phyloP scores from a whole-genome alignment of 2,329 filamentous ascomycete species.

The Cryphonectria parasitica region DNA sequence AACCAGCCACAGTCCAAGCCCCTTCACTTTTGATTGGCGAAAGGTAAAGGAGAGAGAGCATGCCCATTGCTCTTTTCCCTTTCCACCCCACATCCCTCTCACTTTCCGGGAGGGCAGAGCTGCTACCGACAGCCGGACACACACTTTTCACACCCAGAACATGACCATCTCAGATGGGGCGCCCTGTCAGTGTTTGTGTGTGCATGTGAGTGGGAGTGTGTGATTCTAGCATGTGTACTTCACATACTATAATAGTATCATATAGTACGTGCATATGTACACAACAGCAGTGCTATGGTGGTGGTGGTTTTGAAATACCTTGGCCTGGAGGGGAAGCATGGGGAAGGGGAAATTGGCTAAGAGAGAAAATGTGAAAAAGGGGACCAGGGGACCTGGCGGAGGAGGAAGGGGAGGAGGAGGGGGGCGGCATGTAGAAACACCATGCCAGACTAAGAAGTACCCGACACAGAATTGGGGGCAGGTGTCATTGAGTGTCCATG shows the following conservation, averaged over 20 bases:
- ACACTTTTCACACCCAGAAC: too few species aligned
- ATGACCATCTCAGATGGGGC: too few species aligned
- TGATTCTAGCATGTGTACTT: neutral
- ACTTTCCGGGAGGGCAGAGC: neutral
- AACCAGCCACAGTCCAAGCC: slow-evolving; percentile 1
- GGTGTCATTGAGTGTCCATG: neutral
- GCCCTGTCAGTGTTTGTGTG: too few species aligned
- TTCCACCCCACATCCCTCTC: too few species aligned
- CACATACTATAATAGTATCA: too few species aligned
- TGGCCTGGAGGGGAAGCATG: neutral
- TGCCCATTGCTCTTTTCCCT: neutral
- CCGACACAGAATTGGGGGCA: neutral
- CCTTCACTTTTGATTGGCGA: neutral
- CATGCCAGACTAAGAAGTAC: neutral
- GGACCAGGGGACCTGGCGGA: neutral
- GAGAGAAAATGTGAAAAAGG: neutral
- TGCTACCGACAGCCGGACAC: neutral
- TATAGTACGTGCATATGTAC: too few species aligned
- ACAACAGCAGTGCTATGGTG: neutral
- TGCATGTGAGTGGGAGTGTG: too few species aligned
- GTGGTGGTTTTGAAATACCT: too few species aligned
- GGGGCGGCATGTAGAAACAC: slow-evolving; percentile 8
- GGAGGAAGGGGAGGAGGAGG: neutral
- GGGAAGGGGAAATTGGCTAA: slow-evolving; percentile 1
- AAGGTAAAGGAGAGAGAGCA: neutral